These are phyloP conservation scores for Yarrowia alimentaria DNA, from an alignment of 805 yeast genomes.

Conservation along the genomic window DNA sequence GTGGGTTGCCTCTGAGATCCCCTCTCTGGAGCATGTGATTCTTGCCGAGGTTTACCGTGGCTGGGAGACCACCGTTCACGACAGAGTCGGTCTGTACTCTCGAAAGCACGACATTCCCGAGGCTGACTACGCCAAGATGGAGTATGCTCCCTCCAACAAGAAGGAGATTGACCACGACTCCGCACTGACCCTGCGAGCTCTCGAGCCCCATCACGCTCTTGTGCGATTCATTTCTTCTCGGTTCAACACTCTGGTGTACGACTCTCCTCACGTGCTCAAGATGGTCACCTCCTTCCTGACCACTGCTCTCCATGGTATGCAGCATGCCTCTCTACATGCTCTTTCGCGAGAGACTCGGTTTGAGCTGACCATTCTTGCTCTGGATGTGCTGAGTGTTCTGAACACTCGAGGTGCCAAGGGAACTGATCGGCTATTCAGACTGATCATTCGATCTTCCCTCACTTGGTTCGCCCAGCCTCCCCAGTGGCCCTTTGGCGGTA, in stretches of 20 bases:
- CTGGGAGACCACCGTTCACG: slow-evolving; percentile 66
- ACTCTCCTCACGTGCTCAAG: slow-evolving; percentile 66
- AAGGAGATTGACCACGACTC: slow-evolving; percentile 55
- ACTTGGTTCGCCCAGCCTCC: slow-evolving; percentile 71
- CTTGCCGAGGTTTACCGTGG: slow-evolving; percentile 64
- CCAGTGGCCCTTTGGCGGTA: slow-evolving; percentile 82
- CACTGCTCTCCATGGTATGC: slow-evolving; percentile 50
- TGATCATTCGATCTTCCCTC: slow-evolving; percentile 64
- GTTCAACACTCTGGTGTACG: slow-evolving; percentile 74
- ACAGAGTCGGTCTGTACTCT: slow-evolving; percentile 63
- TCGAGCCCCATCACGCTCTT: slow-evolving; percentile 68
- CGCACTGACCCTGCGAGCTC: slow-evolving; percentile 46
- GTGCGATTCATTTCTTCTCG: slow-evolving; percentile 68
- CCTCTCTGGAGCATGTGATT: slow-evolving; percentile 56
- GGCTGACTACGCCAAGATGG: slow-evolving; percentile 75
- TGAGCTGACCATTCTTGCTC: slow-evolving; percentile 66
- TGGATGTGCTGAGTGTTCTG: slow-evolving; percentile 62
- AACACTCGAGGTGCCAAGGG: slow-evolving; percentile 49
- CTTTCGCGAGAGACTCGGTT: slow-evolving; percentile 72
- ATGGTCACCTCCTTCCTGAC: slow-evolving; percentile 38
- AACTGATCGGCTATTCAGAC: slow-evolving; percentile 46
- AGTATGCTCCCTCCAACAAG: slow-evolving; percentile 80
- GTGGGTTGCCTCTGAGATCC: slow-evolving; percentile 66
- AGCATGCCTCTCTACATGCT: slow-evolving; percentile 75
- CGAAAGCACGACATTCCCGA: slow-evolving; percentile 51